Conservation (phyloP, 305 asterid genomes). For the Striga hermonthica region DNA sequence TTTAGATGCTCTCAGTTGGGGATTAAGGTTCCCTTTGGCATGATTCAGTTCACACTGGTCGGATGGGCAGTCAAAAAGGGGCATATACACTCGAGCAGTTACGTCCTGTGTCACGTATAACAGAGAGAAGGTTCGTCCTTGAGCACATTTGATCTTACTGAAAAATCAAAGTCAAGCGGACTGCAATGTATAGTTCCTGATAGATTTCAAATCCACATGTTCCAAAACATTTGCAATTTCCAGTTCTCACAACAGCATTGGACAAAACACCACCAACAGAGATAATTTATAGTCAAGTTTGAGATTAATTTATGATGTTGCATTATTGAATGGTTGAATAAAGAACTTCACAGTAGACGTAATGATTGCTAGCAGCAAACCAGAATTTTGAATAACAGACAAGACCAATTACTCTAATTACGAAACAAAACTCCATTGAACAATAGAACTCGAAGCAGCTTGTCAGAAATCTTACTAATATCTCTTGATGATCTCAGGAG, state of each 20-base stretch:
- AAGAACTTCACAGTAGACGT: not conserved
- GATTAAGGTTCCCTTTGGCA: conserved; percentile 81
- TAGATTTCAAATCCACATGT: conserved; percentile 96
- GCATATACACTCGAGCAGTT: conserved; percentile 87
- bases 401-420: not conserved
- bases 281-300: not conserved
- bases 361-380: conserved; percentile 10
- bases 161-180: conserved; percentile 21
- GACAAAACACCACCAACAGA: not conserved
- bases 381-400: not conserved
- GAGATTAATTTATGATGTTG: not conserved
- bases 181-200: conserved; percentile 53
- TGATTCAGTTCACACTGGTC: conserved; percentile 56
- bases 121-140: conserved; percentile 1
- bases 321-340: not conserved
- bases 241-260: not conserved
- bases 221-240: conserved; percentile 41
- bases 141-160: conserved; percentile 1
- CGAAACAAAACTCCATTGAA: conserved; percentile 3
- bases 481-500: conserved; percentile 83
- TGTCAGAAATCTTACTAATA: conserved; percentile 53
- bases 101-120: conserved; percentile 62
- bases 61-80: conserved; percentile 86
- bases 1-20: conserved; percentile 89
- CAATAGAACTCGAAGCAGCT: conserved; percentile 14